Conservation (phyloP, 2,329 filamentous ascomycete species). For the Cryphonectria radicalis region DNA sequence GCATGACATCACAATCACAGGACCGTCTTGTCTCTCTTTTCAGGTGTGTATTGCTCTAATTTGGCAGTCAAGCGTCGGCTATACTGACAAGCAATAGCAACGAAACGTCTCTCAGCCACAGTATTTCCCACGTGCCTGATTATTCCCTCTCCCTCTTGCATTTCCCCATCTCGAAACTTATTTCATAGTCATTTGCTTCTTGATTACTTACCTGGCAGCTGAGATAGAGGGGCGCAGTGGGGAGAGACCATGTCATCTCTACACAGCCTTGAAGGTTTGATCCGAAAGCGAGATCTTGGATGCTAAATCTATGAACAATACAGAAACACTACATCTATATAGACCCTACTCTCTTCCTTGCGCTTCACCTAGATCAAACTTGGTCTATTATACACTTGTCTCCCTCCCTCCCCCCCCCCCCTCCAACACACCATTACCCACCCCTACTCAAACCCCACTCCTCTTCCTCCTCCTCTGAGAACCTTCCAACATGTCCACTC, state of each 20-base stretch:
- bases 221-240: not conserved
- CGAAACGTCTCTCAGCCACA: not conserved
- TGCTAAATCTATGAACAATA: not conserved
- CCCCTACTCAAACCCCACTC: not conserved
- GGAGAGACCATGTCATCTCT: not conserved
- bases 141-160: not conserved
- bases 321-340: not conserved
- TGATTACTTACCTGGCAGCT: not conserved
- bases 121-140: not conserved
- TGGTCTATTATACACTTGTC: not conserved
- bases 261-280: not conserved
- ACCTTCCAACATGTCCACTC: slow-evolving; percentile 1
- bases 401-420: too few relatives aligned
- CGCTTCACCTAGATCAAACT: not conserved
- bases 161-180: not conserved
- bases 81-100: not conserved
- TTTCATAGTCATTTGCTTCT: not conserved
- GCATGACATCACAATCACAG: slow-evolving; percentile 10
- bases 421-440: not conserved
- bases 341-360: not conserved
- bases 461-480: not conserved
- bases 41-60: not conserved
- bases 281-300: not conserved
- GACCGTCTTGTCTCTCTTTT: not conserved
- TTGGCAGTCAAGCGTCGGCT: not conserved